Evolutionary conservation across 305 asterid genomes (phyloP), one percentile per base, ranked within the genome.

Genomic region (Solanum hybrid): DNA sequence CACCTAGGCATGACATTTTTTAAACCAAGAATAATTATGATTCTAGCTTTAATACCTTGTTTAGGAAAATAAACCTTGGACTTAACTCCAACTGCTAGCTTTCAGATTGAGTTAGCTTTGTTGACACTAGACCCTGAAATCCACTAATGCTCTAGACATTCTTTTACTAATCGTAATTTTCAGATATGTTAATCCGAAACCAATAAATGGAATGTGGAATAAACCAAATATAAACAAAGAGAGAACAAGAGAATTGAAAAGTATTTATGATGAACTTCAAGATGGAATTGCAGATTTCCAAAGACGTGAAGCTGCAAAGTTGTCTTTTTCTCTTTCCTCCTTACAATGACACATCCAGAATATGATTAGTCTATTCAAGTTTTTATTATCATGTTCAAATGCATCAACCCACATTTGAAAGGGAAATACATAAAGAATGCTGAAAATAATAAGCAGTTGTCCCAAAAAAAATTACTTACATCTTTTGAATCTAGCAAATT

Each of bases 401-500:
- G n/a, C 38, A 89, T 72, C 76, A 38, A 89, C 36, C 27, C 85
- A 51, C 39, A 31, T 33, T 81, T 34, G 41, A 65, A 80, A 45
- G 38, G 11, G 22, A 70, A 32, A 70, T 72, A 39, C 89, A 89
- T 10, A 86, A 29, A 80, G 80, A 85, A 73, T 73, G 41, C 81
- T 45, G 13, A 38, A 65, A 32, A 24, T 22, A 85, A 87, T 85
- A 83, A 31, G 68, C 2, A 87, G 33, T 41, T 77, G 45, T 22
- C 81, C 76, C 32, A 26, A 85, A 32, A 61, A 29, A 61, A 22
- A 37, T 85, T 75, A 94, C 98, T 95, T 92, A 97, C 99, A 91
- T 97, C 99, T 90, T 96, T 97, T 39, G 96, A 87, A 91, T 97
- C 99, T 61, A 97, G 98, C 93, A 97, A 94, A 93, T 97, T 97